Evolutionary conservation across 345 rosid genomes (phyloP).

Genomic region (Salix purpurea): DNA sequence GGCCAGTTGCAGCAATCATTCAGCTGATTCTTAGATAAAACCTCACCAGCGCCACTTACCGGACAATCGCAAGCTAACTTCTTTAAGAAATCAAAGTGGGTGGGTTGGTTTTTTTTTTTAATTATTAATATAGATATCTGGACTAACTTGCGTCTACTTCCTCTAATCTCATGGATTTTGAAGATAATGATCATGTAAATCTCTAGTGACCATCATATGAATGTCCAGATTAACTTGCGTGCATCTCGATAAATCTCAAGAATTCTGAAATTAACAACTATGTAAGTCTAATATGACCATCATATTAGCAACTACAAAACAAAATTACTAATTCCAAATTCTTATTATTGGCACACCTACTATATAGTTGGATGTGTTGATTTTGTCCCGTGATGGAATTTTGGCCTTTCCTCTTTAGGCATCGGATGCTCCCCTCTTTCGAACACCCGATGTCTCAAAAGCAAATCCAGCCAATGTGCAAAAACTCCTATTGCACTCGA

Average conservation of each 20-base stretch:
- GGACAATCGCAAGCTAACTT: neutral
- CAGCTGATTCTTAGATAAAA: neutral
- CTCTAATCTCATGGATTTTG: fast-evolving
- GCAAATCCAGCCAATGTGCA: neutral
- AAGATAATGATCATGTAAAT: too few species aligned
- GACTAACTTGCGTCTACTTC: too few species aligned
- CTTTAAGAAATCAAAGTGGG: neutral
- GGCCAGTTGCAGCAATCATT: slow-evolving; percentile 2
- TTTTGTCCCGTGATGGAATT: neutral
- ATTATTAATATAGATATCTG: too few species aligned
- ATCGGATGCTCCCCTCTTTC: slow-evolving; percentile 30
- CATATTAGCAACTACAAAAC: too few species aligned
- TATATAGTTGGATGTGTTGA: neutral
- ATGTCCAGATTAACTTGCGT: too few species aligned
- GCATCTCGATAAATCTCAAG: too few species aligned
- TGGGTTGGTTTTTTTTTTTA: neutral
- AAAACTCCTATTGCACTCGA: neutral
- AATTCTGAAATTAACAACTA: too few species aligned
- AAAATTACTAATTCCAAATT: too few species aligned
- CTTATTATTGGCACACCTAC: too few species aligned
- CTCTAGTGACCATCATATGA: too few species aligned
- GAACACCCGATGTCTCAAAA: neutral
- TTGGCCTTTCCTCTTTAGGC: slow-evolving; percentile 5
- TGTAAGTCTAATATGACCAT: too few species aligned
- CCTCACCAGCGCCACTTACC: neutral